phyloP scores from a whole-genome alignment of 805 yeast genomes.

The Ogataea thermomethanolica region DNA sequence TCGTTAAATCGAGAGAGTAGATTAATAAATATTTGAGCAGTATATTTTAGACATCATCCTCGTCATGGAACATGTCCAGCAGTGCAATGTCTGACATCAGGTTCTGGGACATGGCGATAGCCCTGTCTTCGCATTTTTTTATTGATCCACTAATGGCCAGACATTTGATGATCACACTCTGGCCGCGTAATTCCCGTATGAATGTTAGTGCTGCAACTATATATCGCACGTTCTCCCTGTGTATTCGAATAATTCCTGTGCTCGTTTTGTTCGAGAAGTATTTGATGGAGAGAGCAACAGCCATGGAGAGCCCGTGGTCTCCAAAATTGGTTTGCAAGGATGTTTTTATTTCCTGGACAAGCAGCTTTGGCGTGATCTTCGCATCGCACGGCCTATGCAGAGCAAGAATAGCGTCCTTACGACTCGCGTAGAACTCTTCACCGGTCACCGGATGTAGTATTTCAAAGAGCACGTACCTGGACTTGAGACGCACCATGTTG shows the following conservation, averaged over 20 bases:
- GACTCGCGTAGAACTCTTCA: constrained; percentile 20
- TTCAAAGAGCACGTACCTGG: constrained; percentile 81
- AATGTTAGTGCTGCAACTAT: constrained; percentile 66
- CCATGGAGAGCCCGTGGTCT: constrained; percentile 65
- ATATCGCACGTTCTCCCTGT: constrained; percentile 57
- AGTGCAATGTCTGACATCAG: constrained; percentile 26
- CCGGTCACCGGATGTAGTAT: constrained; percentile 55
- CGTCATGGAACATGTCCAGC: constrained; percentile 6
- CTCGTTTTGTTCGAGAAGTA: constrained; percentile 80
- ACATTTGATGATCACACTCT: constrained; percentile 53
- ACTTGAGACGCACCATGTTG: constrained; percentile 84
- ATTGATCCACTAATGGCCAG: constrained; percentile 83
- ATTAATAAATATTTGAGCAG: constrained; percentile 3
- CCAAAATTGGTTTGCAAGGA: constrained; percentile 68
- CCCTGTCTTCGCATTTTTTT: constrained; percentile 71
- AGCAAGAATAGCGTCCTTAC: constrained; percentile 39
- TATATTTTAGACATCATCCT: constrained; percentile 1
- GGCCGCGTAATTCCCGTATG: constrained; percentile 48
- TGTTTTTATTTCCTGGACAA: constrained; percentile 52
- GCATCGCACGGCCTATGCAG: constrained; percentile 52
- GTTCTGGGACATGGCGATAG: constrained; percentile 47
- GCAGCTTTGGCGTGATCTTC: constrained; percentile 43
- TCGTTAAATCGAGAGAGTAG: constrained; percentile 86
- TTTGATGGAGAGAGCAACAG: constrained; percentile 53
- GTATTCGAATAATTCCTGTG: constrained; percentile 79